Conservation (phyloP, 1,139 yeast species). For the Pichia sp. region DNA sequence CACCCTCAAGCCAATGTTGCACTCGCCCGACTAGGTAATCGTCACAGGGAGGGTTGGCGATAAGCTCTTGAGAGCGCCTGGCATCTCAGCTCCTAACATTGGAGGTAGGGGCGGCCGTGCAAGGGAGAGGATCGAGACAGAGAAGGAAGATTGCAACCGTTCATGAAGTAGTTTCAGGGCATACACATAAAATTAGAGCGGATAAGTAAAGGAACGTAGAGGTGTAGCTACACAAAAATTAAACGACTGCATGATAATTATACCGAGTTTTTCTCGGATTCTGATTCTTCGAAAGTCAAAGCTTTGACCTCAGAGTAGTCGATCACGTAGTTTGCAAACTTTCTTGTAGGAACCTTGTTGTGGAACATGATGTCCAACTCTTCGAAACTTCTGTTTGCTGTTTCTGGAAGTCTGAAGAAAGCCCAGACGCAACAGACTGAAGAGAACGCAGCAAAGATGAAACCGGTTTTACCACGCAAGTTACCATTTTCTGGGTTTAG, state of each 20-base stretch:
- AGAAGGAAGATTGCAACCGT: too few species aligned
- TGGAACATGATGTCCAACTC: constrained; percentile 4
- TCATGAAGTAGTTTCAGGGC: too few species aligned
- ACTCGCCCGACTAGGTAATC: not conserved
- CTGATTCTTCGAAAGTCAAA: not conserved
- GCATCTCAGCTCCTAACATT: too few species aligned
- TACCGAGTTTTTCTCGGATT: not conserved
- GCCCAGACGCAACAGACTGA: constrained; percentile 1
- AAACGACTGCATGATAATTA: not conserved
- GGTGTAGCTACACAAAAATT: too few species aligned
- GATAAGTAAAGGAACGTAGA: too few species aligned
- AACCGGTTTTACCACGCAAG: constrained; percentile 4
- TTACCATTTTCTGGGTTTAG: not conserved
- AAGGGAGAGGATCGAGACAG: too few species aligned
- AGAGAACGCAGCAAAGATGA: constrained; percentile 2
- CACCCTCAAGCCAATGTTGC: not conserved
- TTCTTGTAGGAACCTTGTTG: not conserved
- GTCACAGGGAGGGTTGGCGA: not conserved
- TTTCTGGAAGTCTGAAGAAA: constrained; percentile 3
- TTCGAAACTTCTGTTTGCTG: not conserved
- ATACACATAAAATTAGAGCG: too few species aligned
- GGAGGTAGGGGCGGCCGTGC: too few species aligned
- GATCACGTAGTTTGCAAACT: not conserved
- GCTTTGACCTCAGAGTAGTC: not conserved
- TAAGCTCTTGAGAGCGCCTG: not conserved